phyloP scores from a whole-genome alignment of 768 basidiomycete genomes.

The Amanita polypyramis region DNA sequence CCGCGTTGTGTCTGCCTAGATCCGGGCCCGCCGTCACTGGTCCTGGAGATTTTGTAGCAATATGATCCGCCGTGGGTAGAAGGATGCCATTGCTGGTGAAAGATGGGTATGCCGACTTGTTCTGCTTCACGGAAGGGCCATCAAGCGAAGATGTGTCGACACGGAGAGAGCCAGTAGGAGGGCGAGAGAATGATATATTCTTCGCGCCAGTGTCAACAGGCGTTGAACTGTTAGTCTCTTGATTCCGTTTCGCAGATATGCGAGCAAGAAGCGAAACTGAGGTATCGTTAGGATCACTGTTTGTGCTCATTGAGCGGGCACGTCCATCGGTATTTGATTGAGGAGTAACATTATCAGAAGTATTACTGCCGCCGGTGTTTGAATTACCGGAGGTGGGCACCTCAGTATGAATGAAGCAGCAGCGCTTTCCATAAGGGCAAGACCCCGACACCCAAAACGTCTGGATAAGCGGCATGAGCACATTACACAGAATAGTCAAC shows the following conservation, averaged over 20 bases:
- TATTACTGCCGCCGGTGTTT: slow-evolving; percentile 35
- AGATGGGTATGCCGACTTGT: slow-evolving; percentile 79
- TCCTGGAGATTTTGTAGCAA: slow-evolving; percentile 58
- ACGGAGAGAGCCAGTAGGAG: slow-evolving; percentile 59
- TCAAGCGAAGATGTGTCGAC: slow-evolving; percentile 66
- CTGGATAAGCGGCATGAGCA: slow-evolving; percentile 23
- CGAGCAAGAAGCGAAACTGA: slow-evolving; percentile 68
- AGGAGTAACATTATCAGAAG: slow-evolving; percentile 34
- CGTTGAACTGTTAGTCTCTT: slow-evolving; percentile 37
- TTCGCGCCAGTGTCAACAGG: slow-evolving; percentile 42
- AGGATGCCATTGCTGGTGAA: slow-evolving; percentile 52
- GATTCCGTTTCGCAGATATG: slow-evolving; percentile 58
- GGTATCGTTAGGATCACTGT: slow-evolving; percentile 72
- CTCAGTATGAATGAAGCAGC: slow-evolving; percentile 91
- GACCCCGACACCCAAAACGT: slow-evolving; percentile 94
- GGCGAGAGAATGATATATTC: slow-evolving; percentile 45
- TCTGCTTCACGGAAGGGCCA: slow-evolving; percentile 52
- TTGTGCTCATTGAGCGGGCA: slow-evolving; percentile 59
- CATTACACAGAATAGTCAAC: slow-evolving; percentile 5
- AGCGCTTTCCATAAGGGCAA: slow-evolving; percentile 86
- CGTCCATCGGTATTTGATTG: slow-evolving; percentile 47
- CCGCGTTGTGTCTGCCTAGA: slow-evolving; percentile 65
- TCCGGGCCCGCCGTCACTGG: slow-evolving; percentile 83
- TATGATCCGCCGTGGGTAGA: slow-evolving; percentile 46
- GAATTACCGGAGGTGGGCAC: slow-evolving; percentile 50